These are phyloP conservation scores for Paraurostyla sp. DNA, from an alignment of 73 alveolate species.

Conservation along the genomic window DNA sequence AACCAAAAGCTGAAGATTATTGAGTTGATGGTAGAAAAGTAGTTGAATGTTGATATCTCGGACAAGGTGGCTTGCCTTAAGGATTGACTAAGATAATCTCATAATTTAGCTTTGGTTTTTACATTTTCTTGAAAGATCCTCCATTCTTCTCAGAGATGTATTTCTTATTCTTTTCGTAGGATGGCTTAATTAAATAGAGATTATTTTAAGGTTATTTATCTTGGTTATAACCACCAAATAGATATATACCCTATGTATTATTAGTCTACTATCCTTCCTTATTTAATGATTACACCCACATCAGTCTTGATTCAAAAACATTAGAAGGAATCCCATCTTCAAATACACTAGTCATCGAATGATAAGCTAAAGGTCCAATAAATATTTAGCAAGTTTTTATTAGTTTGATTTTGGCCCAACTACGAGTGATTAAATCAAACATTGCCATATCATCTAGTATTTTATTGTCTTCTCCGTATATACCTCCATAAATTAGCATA, in stretches of 20 bases:
- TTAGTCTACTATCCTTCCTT: background rate
- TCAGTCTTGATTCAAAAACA: background rate
- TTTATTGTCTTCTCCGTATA: conserved; percentile 63
- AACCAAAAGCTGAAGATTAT: no score
- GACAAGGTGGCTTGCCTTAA: conserved; percentile 26
- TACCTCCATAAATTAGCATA: conserved; percentile 66
- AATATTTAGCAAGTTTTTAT: conserved; percentile 25
- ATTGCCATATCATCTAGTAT: conserved; percentile 36
- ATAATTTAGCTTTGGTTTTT: background rate
- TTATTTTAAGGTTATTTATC: conserved; percentile 2
- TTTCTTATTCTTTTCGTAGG: conserved; percentile 5
- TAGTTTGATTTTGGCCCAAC: conserved; percentile 14
- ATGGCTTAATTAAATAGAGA: conserved; percentile 4
- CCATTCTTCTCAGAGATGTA: background rate
- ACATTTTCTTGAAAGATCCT: background rate
- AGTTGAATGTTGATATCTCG: conserved; percentile 33
- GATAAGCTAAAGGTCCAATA: conserved; percentile 20
- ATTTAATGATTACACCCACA: conserved; percentile 26
- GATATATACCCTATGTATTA: background rate
- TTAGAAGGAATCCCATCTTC: background rate
- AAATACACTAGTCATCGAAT: conserved; percentile 12
- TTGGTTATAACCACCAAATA: conserved; percentile 27
- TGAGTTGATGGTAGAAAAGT: no score
- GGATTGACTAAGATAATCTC: background rate
- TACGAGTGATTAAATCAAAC: conserved; percentile 36